Conservation (phyloP, 768 basidiomycete genomes). For the Leccinum barrowsii region DNA sequence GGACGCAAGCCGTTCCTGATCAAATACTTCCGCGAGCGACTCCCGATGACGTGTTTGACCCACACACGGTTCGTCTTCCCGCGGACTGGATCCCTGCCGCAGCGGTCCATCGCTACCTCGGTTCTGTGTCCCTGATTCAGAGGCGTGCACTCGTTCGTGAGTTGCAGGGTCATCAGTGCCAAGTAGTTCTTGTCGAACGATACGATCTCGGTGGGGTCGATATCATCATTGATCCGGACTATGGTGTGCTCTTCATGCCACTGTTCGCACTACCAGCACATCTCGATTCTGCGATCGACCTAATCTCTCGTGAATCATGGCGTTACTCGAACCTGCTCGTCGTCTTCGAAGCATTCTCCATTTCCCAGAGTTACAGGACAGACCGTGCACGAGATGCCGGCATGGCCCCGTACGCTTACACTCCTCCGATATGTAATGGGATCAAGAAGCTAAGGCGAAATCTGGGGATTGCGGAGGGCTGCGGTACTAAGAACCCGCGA, state of each 20-base stretch:
- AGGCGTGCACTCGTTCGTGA: constrained; percentile 56
- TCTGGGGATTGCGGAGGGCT: constrained; percentile 59
- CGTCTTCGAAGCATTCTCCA: constrained; percentile 66
- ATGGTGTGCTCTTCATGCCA: constrained; percentile 50
- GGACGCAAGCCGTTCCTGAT: constrained; percentile 5
- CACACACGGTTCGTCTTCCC: constrained; percentile 45
- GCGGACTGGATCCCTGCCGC: constrained; percentile 29
- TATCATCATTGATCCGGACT: constrained; percentile 62
- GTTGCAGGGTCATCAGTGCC: constrained; percentile 43
- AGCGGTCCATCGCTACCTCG: constrained; percentile 59
- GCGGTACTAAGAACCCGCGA: constrained; percentile 42
- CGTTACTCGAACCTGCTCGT: constrained; percentile 51
- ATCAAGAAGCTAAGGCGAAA: constrained; percentile 65
- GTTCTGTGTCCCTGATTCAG: constrained; percentile 66
- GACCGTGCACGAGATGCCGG: constrained; percentile 7
- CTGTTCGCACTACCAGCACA: constrained; percentile 48
- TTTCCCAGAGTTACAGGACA: constrained; percentile 34
- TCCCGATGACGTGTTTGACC: constrained; percentile 41
- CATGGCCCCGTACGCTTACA: constrained; percentile 44
- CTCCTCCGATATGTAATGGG: constrained; percentile 65
- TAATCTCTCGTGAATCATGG: constrained; percentile 60
- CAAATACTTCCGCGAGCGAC: constrained; percentile 22
- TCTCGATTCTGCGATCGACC: constrained; percentile 40
- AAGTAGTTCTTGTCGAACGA: constrained; percentile 63
- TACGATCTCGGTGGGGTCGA: constrained; percentile 57